A percentile compares a stretch with the other conserved stretches of the same genome.
Conservation (phyloP, 208 protist species). For the Trypanosoma cruzi region DNA sequence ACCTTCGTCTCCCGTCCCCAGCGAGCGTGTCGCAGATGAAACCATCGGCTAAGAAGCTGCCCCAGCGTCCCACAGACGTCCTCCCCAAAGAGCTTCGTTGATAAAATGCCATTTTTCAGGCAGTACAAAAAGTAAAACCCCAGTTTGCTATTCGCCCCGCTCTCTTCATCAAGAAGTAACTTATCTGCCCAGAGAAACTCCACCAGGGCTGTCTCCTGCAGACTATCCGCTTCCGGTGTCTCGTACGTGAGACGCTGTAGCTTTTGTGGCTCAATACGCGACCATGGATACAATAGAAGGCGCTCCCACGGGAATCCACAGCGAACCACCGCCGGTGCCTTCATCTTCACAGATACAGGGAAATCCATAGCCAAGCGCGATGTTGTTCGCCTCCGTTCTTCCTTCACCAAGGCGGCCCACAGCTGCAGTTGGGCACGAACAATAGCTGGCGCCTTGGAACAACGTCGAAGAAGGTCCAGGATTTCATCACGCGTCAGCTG, state of each 20-base stretch:
- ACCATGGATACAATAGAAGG: conserved; percentile 50
- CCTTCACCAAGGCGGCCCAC: conserved; percentile 31
- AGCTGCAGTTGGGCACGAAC: conserved; percentile 60
- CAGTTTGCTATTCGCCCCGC: conserved; percentile 63
- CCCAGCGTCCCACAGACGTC: conserved; percentile 40
- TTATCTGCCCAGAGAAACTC: conserved; percentile 67
- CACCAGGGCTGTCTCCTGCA: conserved; percentile 50
- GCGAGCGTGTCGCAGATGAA: conserved; percentile 73
- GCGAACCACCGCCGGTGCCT: conserved; percentile 42
- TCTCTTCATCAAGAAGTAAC: conserved; percentile 79
- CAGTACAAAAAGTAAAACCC: conserved; percentile 91
- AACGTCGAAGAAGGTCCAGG: conserved; percentile 67
- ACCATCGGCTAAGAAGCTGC: conserved; percentile 65
- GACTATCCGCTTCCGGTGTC: conserved; percentile 24
- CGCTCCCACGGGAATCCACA: conserved; percentile 71
- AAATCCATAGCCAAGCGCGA: background rate
- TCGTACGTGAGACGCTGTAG: conserved; percentile 55
- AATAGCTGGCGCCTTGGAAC: conserved; percentile 39
- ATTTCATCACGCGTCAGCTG: conserved; percentile 51
- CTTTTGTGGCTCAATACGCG: conserved; percentile 49
- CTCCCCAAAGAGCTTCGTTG: conserved; percentile 28
- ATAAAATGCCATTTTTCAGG: conserved; percentile 38
- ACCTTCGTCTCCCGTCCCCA: conserved; percentile 58
- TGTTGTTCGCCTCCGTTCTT: background rate
- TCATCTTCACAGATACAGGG: conserved; percentile 21